phyloP scores from a whole-genome alignment of 2,329 filamentous ascomycete genomes.

The Aspergillus thermomutatus region DNA sequence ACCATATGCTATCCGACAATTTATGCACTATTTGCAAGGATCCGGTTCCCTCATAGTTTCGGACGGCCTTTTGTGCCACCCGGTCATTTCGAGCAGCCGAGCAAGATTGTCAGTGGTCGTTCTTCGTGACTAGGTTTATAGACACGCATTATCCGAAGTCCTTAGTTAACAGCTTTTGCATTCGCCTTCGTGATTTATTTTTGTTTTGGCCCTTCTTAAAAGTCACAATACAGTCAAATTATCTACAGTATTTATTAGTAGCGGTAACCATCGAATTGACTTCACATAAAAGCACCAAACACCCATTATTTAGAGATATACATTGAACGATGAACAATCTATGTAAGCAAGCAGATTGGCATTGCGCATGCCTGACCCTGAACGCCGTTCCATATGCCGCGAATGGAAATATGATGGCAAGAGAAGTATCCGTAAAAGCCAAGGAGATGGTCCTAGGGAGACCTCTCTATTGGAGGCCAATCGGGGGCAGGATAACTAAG shows the following conservation, averaged over 20 bases:
- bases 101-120: too few species aligned
- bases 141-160: too few species aligned
- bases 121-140: too few species aligned
- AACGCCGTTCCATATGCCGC: neutral
- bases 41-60: too few species aligned
- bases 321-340: neutral
- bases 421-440: neutral
- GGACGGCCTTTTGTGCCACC: too few species aligned
- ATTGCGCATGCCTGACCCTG: neutral
- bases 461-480: conserved; percentile 19
- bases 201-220: neutral
- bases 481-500: conserved; percentile 36
- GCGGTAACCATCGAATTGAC: too few species aligned
- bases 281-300: neutral
- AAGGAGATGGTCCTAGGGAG: too few species aligned
- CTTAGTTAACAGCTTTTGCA: neutral
- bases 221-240: too few species aligned
- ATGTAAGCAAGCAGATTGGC: neutral
- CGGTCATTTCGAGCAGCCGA: too few species aligned
- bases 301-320: neutral
- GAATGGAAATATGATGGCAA: neutral
- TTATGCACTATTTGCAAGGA: too few species aligned
- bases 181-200: neutral
- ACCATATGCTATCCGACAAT: too few species aligned
- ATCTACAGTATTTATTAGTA: too few species aligned